Base-by-base conservation (phyloP, 148 eudicot species). In the Cornus suecica region DNA sequence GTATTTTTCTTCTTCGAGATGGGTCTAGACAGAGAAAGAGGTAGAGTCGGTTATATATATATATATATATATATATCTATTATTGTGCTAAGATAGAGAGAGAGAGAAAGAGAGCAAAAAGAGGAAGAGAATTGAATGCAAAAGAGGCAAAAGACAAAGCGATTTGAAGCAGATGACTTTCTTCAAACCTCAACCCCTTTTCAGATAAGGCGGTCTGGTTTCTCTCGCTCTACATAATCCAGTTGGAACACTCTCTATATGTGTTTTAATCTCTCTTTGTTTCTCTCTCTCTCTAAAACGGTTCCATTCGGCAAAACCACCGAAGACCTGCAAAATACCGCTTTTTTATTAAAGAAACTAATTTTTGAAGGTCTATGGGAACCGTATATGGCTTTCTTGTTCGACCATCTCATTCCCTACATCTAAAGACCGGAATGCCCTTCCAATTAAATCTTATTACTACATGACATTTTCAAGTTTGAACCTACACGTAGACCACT, bases 121-220 rank as follows among this genome's bases (percentile, higher is more conserved):
- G 54, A 48, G 2, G 54, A 48, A 58, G 18, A 52, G 81, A 74
- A 87, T 84, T 87, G 80, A 86, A 86, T 86, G 83, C 87, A 51
- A 74, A 70, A 84, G 80, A 80, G 69, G 78, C 77, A 83, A 76
- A 79, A 76, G 84, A 83, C 83, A 83, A 81, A 77, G 68, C 25
- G 77, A 41, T 78, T 66, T 78, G 13, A 61, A 83, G 61, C 34
- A 71, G 79, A 76, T 76, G 85, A 79, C 85, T 82, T 82, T 76
- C 45, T 54, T 11, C 23, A 27, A 65, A 58, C 65, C n/a, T n/a
- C 54, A 68, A 72, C 70, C 31, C 70, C 31, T 51, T 37, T 77
- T 66, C 70, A 73, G 78, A 77, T 73, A 81, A 77, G 73, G 84
- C 84, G 84, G 84, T 77, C 72, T 75, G n/a, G n/a, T n/a, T n/a